Base-by-base conservation (phyloP, 306 rosid species). In the Lupinus albus region DNA sequence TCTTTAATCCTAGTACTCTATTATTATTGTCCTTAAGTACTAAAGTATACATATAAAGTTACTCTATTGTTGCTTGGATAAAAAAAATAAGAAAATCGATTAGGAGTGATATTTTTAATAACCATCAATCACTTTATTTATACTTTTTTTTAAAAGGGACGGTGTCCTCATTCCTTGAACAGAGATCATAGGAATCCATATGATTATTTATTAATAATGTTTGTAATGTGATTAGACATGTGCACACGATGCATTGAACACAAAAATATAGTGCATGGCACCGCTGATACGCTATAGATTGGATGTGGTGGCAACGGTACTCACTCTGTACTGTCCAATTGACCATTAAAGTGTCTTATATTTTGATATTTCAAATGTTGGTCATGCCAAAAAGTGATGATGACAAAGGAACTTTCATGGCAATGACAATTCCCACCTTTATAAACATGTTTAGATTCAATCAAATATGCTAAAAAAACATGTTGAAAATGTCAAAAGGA, bases 391-490 rank as follows among this genome's bases (percentile, higher is more conserved):
- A 61, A 68, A 51, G 38, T 62, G 61, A 14, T 44, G 2, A 67
- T 35, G 6, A 3, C 25, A 41, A 57, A 56, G 67, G 82, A 77
- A 73, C 82, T 36, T 81, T 77, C 74, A 42, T 0, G 59, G 81
- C 8, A 56, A 68, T 62, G 62, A 18, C 63, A 21, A 18, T 28
- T 49, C 48, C 12, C 59, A 50, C 42, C 38, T 63, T 58, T 44
- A 54, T 57, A 17, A 54, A 65, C 62, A 51, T 0, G 53, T 21
- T 18, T 46, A 8, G 41, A 68, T 63, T 68, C 36, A 14, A 79
- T 38, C 61, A 48, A 64, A 51, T 36, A 52, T 52, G 13, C 67
- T 17, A 65, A 42, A 64, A 64, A 69, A 44, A 39, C 67, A 39
- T 49, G n/a, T 51, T 6, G 11, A 36, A 49, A 54, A 21, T 54